phyloP scores from a whole-genome alignment of 2,329 filamentous ascomycete species.

The Cladosporium phlei region DNA sequence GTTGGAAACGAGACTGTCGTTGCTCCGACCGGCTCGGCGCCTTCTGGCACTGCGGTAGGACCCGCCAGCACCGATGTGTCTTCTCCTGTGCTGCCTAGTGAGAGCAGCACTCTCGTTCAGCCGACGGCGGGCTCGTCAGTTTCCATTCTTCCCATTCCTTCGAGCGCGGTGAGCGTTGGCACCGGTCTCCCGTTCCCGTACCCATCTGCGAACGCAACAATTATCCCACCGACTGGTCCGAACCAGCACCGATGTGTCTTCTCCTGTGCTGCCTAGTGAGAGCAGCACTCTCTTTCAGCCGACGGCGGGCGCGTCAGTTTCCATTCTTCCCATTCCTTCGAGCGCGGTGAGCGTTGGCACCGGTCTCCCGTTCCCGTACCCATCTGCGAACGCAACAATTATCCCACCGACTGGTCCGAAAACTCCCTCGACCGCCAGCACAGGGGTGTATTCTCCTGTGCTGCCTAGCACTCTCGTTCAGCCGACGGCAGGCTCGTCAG shows the following conservation, averaged over 20 bases:
- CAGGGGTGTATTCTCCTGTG: slow-evolving; percentile 6
- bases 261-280: not conserved
- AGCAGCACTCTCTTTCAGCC: slow-evolving; percentile 6
- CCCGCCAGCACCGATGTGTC: slow-evolving; percentile 1
- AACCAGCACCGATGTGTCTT: slow-evolving; percentile 7
- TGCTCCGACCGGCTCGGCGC: slow-evolving; percentile 9
- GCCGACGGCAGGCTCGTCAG: slow-evolving; percentile 1
- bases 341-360: not conserved
- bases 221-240: slow-evolving; percentile 12
- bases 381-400: slow-evolving; percentile 13
- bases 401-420: slow-evolving; percentile 12
- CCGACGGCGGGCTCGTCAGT: slow-evolving; percentile 1
- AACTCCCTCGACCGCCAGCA: too few species aligned
- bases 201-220: slow-evolving; percentile 13
- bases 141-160: not conserved
- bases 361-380: slow-evolving; percentile 3
- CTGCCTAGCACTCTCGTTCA: slow-evolving; percentile 1
- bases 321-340: not conserved
- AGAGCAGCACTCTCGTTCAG: slow-evolving; percentile 1
- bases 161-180: not conserved
- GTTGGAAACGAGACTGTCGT: slow-evolving; percentile 3
- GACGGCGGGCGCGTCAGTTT: not conserved
- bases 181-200: slow-evolving; percentile 5
- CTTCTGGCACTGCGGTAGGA: slow-evolving; percentile 6
- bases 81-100: slow-evolving; percentile 3